Base-by-base conservation (phyloP, 2,329 filamentous ascomycete species). In the Mollisiaceae sp. region DNA sequence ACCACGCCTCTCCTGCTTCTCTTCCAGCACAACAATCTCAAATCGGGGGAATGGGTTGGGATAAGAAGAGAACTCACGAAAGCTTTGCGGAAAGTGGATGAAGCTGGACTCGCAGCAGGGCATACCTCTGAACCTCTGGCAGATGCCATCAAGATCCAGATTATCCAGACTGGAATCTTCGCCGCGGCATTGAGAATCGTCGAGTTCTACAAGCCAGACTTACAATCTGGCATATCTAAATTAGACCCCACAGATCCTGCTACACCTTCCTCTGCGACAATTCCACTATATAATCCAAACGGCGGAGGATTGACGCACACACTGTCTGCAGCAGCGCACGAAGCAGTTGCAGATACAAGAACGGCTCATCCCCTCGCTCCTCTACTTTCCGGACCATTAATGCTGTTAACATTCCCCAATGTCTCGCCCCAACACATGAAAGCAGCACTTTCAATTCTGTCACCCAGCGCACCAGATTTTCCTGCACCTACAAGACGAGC, bases 91-190 rank as follows among this genome's bases (percentile, higher is more conserved):
- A 90, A 89, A 71, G 82, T 90, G 2, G 91, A 94, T 70, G 82
- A 81, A 77, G 77, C 80, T 15, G 78, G 80, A 54, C 78, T 66
- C 75, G 80, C 65, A 80, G 78, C 20, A 80, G 86, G 12, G 72
- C 80, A 12, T 64, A 75, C 72, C 1, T 73, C 78, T 15, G 68
- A 80, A 24, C 78, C 85, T 38, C 76, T 92, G 39, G 83, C 85
- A n/a, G 79, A 85, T 1, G 80, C 82, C 45, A 84, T 95, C 70
- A 90, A 92, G 78, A 77, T 98, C 32, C 90, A 96, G 77, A 91
- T 97, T 32, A 82, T 99, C 63, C 90, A 95, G 75, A 95, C 92
- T 15, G 91, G 92, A 75, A 96, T 99, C 75, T 92, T 99, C 76
- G 89, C 90, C 70, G 88, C 92, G 20, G 94, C 94, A 1, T 82